Base-by-base conservation (phyloP, 2,329 filamentous ascomycete species). In the Xylariaceae sp. region DNA sequence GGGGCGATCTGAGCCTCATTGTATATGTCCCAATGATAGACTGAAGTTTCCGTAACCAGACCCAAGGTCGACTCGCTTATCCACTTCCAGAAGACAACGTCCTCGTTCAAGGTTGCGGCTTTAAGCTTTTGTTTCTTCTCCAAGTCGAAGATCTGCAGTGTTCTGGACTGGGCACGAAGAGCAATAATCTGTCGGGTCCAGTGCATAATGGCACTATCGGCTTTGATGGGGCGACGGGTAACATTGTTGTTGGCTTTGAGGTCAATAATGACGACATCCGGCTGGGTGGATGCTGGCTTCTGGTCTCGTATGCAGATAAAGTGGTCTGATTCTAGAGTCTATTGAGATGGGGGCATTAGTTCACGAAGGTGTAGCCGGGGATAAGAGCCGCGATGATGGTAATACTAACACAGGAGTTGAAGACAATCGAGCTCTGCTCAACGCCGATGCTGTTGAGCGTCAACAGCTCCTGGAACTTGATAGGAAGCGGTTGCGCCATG, bases 201-300 rank as follows among this genome's bases (percentile, higher is more conserved):
- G 83, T 99, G 94, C 94, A 99, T 97, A 72, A 99, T 96, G 67
- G 95, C 94, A 83, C 91, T 97, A 77, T 99, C 94, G 69, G 94
- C 94, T 80, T 96, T 97, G 79, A 99, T 99, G 47, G 92, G 90
- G 71, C 92, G 85, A 68, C 89, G 87, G 66, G 90, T 94, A 72
- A 96, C 85, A 78, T 94, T 92, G 83, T 96, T 96, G 77, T 86
- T 86, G 76, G 96, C 95, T 76, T 97, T 96, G 70, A 99, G 87
- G 74, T 99, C 89, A 76, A 99, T 79, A 72, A 99, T 99, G 74
- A 99, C 88, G 63, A 99, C 92, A 76, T 96, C 91, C 62, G 91
- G 89, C 66, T 89, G 87, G 62, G 90, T 83, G 62, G 86, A 83
- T 67, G 91, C 88, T 71, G 83, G 86, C 73, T 91, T 87, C 78